phyloP scores from a whole-genome alignment of 129 eudicot genomes.

The Logfia minima region DNA sequence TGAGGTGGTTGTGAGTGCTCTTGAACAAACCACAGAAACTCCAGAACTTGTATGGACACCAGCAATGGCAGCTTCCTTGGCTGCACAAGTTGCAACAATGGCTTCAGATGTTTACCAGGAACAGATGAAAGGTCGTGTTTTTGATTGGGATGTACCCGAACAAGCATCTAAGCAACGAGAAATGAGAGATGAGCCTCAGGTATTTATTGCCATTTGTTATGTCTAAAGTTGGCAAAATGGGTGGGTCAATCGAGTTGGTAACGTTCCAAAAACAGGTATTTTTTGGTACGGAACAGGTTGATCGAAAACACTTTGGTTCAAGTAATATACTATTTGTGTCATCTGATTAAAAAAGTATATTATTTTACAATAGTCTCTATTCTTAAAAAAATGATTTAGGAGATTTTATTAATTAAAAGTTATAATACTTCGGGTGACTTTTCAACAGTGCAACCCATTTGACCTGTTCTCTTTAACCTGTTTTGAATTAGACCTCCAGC shows the following conservation, averaged over 20 bases:
- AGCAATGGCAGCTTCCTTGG: slow-evolving; percentile 95
- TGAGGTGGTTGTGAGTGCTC: slow-evolving; percentile 89
- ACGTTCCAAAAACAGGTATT: neutral
- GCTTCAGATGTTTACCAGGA: slow-evolving; percentile 83
- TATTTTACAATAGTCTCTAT: no score
- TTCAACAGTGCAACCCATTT: neutral
- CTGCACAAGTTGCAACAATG: slow-evolving; percentile 98
- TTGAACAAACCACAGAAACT: slow-evolving; percentile 96
- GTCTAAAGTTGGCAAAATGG: neutral
- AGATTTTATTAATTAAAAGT: neutral
- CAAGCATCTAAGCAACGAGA: slow-evolving; percentile 88
- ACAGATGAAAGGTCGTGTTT: slow-evolving; percentile 86
- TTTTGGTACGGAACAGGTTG: neutral
- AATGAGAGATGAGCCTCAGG: slow-evolving; percentile 99
- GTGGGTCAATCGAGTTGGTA: neutral
- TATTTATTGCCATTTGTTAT: slow-evolving; percentile 22
- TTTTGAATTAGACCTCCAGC: neutral
- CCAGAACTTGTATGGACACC: slow-evolving; percentile 99
- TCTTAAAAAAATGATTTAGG: neutral
- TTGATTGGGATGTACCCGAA: slow-evolving; percentile 99
- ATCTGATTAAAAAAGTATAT: neutral
- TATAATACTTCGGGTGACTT: neutral
- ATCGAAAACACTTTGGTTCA: neutral
- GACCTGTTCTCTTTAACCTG: neutral
- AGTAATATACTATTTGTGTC: neutral